These are phyloP conservation scores for Yamadazyma conglobata DNA, from an alignment of 1,139 yeast genomes.

Conservation along the genomic window DNA sequence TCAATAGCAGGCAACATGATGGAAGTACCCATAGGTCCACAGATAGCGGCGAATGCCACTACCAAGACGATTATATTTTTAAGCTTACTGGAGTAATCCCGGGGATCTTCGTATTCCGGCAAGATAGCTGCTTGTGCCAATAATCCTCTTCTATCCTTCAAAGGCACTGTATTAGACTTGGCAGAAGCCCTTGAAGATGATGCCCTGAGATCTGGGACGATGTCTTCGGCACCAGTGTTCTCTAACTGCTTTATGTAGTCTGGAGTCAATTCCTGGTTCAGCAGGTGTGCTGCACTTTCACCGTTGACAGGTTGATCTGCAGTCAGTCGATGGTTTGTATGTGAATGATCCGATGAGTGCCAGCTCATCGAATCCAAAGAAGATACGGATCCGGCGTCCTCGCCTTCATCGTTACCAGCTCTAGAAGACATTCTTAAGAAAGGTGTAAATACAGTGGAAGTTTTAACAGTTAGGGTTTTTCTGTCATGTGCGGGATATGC, in stretches of 20 bases:
- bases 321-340: neutral
- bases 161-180: conserved; percentile 29
- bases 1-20: conserved; percentile 77
- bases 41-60: conserved; percentile 70
- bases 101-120: conserved; percentile 73
- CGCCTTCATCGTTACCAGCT: too few species aligned
- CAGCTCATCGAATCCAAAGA: neutral
- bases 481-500: too few species aligned
- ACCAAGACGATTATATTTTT: conserved; percentile 58
- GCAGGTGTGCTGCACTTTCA: too few species aligned
- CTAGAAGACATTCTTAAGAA: too few species aligned
- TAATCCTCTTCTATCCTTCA: conserved; percentile 50
- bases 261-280: too few species aligned
- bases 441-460: too few species aligned
- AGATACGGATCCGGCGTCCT: neutral
- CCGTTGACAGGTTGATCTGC: neutral
- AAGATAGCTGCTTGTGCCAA: conserved; percentile 50
- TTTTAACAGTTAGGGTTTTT: too few species aligned
- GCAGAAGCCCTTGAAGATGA: too few species aligned
- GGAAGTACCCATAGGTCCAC: conserved; percentile 93
- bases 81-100: conserved; percentile 50
- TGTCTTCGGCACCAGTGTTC: neutral
- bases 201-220: neutral
- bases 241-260: neutral
- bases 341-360: neutral